Conservation (phyloP, 441 rosid species). For the Euphorbia schlechtendalii region DNA sequence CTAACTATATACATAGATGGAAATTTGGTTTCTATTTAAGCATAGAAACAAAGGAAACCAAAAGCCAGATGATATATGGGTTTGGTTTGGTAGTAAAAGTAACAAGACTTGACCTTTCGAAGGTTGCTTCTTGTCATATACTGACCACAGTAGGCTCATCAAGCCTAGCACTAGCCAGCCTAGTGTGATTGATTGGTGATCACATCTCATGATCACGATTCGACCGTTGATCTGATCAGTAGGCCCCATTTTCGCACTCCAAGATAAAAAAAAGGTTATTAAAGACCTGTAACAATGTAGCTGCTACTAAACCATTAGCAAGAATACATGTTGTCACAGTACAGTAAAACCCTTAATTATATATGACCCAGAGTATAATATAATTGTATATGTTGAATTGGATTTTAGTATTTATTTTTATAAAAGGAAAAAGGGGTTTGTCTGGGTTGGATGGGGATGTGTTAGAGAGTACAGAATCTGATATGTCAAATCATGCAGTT, state of each 20-base stretch:
- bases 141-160: no score
- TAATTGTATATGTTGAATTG: no score
- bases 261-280: background rate
- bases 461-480: slow-evolving; percentile 39
- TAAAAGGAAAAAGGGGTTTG: background rate
- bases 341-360: no score
- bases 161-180: slow-evolving; percentile 14
- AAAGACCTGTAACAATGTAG: background rate
- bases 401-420: no score
- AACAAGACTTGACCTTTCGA: no score
- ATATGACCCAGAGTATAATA: no score
- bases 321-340: no score
- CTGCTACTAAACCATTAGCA: background rate
- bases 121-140: background rate
- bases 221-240: slow-evolving; percentile 2
- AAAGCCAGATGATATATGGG: background rate
- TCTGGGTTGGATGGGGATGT: background rate
- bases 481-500: slow-evolving; percentile 49
- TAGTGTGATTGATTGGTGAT: slow-evolving; percentile 15
- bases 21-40: no score
- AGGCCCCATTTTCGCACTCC: background rate
- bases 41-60: background rate
- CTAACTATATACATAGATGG: no score
- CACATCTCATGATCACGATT: background rate
- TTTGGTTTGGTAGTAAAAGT: background rate